Conservation (phyloP, 148 eudicot species). For the Spergularia marina region DNA sequence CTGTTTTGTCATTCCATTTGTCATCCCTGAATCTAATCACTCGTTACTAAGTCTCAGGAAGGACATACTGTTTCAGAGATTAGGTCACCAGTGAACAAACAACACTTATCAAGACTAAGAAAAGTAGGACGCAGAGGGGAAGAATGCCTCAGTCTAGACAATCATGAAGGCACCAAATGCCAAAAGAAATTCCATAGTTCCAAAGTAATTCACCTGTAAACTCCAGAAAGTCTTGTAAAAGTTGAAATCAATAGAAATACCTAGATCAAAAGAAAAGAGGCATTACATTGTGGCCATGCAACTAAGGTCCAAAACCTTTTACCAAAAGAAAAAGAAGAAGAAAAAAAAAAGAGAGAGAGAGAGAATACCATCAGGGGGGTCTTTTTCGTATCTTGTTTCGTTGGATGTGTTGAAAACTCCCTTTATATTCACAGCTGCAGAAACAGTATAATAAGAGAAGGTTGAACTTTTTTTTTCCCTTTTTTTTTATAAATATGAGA, state of each 20-base stretch:
- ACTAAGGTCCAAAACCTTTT: neutral
- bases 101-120: neutral
- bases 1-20: neutral
- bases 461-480: neutral
- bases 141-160: neutral
- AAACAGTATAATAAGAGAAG: conserved; percentile 13
- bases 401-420: conserved; percentile 98
- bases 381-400: conserved; percentile 90
- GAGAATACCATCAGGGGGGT: conserved; percentile 67
- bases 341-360: no score
- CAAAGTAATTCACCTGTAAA: conserved; percentile 63
- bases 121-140: neutral
- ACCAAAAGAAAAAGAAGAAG: neutral
- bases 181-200: conserved; percentile 7
- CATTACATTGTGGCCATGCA: conserved; percentile 12
- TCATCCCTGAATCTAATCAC: conserved; percentile 1
- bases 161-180: conserved; percentile 5
- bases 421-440: conserved; percentile 95
- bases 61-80: conserved; percentile 1
- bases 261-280: conserved; percentile 37
- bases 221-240: conserved; percentile 99
- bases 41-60: conserved; percentile 9
- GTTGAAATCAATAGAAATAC: conserved; percentile 94
- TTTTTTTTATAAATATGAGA: neutral
- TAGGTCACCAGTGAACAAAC: neutral